Conservation (phyloP, 768 basidiomycete species). For the Exidia glandulosa region DNA sequence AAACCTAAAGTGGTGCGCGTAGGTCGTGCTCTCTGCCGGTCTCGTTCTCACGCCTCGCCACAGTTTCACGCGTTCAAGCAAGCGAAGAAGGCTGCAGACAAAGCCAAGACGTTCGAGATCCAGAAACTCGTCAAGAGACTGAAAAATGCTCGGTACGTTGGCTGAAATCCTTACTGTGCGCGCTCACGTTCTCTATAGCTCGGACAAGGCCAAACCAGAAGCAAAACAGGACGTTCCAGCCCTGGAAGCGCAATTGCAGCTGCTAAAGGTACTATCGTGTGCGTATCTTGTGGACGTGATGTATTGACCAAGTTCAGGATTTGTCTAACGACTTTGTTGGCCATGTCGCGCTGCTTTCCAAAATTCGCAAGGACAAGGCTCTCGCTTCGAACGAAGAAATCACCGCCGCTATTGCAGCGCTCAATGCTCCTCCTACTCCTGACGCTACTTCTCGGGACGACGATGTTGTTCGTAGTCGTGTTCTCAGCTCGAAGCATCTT, state of each 20-base stretch:
- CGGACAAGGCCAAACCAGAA: constrained; percentile 16
- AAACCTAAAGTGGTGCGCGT: too few relatives aligned
- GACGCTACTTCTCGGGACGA: constrained; percentile 10
- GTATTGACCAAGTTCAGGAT: constrained; percentile 29
- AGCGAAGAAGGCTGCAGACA: constrained; percentile 66
- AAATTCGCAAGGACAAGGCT: constrained; percentile 59
- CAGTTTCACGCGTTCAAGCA: constrained; percentile 71
- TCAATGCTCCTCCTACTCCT: background rate
- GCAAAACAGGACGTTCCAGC: constrained; percentile 31
- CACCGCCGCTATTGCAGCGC: constrained; percentile 29
- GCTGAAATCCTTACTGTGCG: background rate
- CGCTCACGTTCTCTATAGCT: background rate
- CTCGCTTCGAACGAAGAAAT: constrained; percentile 42
- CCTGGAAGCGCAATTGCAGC: constrained; percentile 47
- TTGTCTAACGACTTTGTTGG: constrained; percentile 50
- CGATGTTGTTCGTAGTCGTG: constrained; percentile 49
- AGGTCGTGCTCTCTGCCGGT: too few relatives aligned
- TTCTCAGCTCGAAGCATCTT: constrained; percentile 69
- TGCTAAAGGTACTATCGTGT: constrained; percentile 46
- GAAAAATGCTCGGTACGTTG: constrained; percentile 23
- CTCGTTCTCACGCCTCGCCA: too few relatives aligned
- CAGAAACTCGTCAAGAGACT: constrained; percentile 77
- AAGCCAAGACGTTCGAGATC: constrained; percentile 68
- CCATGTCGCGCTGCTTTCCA: constrained; percentile 54
- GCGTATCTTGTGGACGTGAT: background rate